Percentiles rank a stretch among this genome's conserved stretches.
These are phyloP conservation scores for Sisymbrium altissimum DNA, from an alignment of 345 rosid species.

Conservation along the genomic window DNA sequence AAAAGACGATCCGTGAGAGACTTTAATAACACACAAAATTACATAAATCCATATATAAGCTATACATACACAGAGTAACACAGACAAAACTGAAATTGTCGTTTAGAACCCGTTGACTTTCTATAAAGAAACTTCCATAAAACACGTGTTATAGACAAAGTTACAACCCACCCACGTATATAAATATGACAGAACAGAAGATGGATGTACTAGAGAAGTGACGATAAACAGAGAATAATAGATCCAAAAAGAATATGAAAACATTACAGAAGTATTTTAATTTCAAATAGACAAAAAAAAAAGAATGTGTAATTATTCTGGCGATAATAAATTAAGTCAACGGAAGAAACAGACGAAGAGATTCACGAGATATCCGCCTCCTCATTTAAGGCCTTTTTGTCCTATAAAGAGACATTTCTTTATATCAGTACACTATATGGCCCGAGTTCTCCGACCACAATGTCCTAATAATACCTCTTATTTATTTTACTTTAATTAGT, in stretches of 20 bases:
- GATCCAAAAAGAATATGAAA: conserved; percentile 21
- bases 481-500: not conserved
- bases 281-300: not conserved
- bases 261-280: not conserved
- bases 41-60: not conserved
- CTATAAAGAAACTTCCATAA: conserved; percentile 26
- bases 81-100: conserved; percentile 19
- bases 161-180: conserved; percentile 21
- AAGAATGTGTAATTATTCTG: not conserved
- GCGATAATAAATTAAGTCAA: conserved; percentile 31
- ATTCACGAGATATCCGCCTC: conserved; percentile 36
- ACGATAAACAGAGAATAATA: conserved; percentile 33
- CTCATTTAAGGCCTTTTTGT: conserved; percentile 23
- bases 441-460: conserved; percentile 32
- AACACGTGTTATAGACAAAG: conserved; percentile 28
- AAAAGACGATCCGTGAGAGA: conserved; percentile 15
- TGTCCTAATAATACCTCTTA: not conserved
- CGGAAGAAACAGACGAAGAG: conserved; percentile 32
- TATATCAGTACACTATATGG: conserved; percentile 24
- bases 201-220: conserved; percentile 25
- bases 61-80: not conserved
- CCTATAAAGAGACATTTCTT: conserved; percentile 29
- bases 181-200: conserved; percentile 24
- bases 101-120: conserved; percentile 32
- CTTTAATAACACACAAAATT: conserved; percentile 24